Conservation (phyloP, 164 flowering plant genomes). For the Warburgia ugandensis region DNA sequence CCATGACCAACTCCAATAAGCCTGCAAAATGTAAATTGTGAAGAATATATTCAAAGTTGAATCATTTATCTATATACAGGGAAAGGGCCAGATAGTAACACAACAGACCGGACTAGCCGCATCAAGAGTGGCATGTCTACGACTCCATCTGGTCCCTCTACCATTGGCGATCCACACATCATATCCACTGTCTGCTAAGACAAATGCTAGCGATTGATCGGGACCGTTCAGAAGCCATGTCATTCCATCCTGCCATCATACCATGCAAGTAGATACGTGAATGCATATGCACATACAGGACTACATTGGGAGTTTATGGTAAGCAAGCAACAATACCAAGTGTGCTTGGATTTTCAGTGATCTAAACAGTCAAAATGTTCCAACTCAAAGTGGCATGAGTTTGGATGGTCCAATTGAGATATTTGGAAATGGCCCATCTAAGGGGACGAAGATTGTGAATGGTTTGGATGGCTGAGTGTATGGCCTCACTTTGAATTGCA, state of each 20-base stretch:
- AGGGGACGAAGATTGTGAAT: no score
- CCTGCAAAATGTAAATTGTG: constrained; percentile 37
- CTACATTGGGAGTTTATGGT: neutral
- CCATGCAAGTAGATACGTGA: neutral
- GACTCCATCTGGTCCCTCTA: constrained; percentile 62
- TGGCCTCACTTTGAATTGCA: no score
- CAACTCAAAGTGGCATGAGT: no score
- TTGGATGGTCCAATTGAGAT: no score
- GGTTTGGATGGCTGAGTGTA: no score
- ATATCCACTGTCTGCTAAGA: constrained; percentile 61
- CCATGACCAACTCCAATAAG: constrained; percentile 77
- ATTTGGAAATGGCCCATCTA: no score
- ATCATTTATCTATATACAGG: neutral
- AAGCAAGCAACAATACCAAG: no score
- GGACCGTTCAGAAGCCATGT: constrained; percentile 59
- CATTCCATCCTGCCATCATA: constrained; percentile 49
- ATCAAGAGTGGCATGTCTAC: constrained; percentile 34
- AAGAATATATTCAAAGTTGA: neutral
- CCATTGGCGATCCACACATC: constrained; percentile 77
- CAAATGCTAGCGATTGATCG: constrained; percentile 43
- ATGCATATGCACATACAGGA: neutral
- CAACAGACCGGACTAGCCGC: constrained; percentile 28
- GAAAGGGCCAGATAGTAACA: neutral
- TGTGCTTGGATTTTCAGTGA: no score
- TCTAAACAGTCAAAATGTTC: no score